Evolutionary conservation across 2,329 filamentous ascomycete genomes (phyloP).

Genomic region (Fusarium sublunatum): DNA sequence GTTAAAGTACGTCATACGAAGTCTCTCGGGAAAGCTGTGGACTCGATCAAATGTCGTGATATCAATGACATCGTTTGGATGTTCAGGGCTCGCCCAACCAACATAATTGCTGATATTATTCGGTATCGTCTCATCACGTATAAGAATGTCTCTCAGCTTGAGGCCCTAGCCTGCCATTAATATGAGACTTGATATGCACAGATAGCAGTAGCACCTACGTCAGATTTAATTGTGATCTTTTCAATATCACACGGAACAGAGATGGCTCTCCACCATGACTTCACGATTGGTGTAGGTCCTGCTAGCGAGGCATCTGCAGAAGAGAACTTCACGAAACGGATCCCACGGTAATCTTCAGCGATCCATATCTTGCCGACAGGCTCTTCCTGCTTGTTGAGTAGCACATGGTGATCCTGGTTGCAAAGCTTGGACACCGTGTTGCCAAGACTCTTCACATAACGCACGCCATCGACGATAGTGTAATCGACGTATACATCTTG

Average conservation of each 20-base stretch:
- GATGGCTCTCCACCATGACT: slow-evolving; percentile 24
- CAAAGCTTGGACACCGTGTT: slow-evolving; percentile 3
- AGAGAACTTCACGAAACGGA: slow-evolving; percentile 14
- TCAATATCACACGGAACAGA: background rate
- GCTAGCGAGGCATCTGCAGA: slow-evolving; percentile 1
- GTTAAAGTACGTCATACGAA: slow-evolving; percentile 15
- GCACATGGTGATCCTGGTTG: background rate
- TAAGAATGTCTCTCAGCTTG: slow-evolving; percentile 21
- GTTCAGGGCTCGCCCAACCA: slow-evolving; percentile 20
- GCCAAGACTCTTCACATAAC: slow-evolving; percentile 13
- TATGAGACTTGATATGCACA: background rate
- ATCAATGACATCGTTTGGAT: slow-evolving; percentile 17
- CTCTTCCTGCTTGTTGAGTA: slow-evolving; percentile 6
- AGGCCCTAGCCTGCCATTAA: slow-evolving; percentile 13
- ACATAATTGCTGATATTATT: background rate
- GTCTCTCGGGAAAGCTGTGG: slow-evolving; percentile 1
- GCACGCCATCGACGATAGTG: slow-evolving; percentile 12
- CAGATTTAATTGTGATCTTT: slow-evolving; percentile 6
- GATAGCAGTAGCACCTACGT: background rate
- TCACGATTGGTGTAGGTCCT: slow-evolving; percentile 19
- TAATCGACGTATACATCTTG: slow-evolving; percentile 11
- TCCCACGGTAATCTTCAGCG: slow-evolving; percentile 30
- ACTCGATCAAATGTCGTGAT: slow-evolving; percentile 16
- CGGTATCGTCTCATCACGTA: slow-evolving; percentile 2
- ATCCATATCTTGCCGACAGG: slow-evolving; percentile 19